Conservation (phyloP, 2,329 filamentous ascomycete species). For the Apiospora hydei region DNA sequence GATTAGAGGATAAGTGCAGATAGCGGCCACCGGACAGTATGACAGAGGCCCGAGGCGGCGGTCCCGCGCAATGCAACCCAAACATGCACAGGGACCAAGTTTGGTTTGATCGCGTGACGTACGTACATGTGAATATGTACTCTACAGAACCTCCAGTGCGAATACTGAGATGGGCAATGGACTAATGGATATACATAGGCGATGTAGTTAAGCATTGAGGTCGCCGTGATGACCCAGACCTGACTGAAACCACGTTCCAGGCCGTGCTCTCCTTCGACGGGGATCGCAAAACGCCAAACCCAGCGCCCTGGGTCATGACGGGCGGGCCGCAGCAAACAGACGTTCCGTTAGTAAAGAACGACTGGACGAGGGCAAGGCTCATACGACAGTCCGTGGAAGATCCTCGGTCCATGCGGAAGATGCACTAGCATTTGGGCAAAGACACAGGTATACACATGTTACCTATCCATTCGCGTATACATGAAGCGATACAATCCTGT, state of each 20-base stretch:
- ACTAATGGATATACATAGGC: neutral
- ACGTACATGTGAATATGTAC: too few relatives aligned
- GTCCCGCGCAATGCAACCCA: conserved; percentile 8
- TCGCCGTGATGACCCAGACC: neutral
- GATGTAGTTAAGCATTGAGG: neutral
- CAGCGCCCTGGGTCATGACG: neutral
- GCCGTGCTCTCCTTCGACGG: neutral
- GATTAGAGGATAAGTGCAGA: neutral
- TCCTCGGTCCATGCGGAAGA: neutral
- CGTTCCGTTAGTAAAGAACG: neutral
- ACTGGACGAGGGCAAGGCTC: neutral
- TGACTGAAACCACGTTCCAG: neutral
- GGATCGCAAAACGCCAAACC: neutral
- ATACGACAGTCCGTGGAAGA: neutral
- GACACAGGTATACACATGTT: neutral
- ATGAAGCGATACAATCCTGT: neutral
- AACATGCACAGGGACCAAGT: neutral
- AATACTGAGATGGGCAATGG: neutral
- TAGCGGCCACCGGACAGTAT: neutral
- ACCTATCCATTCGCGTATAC: neutral
- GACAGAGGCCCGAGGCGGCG: neutral
- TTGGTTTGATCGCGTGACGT: neutral
- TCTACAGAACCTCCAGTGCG: neutral
- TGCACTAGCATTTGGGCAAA: neutral
- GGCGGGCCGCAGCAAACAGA: conserved; percentile 7